phyloP scores from a whole-genome alignment of 495 filamentous ascomycete genomes.

The Chaetomium fimeti region DNA sequence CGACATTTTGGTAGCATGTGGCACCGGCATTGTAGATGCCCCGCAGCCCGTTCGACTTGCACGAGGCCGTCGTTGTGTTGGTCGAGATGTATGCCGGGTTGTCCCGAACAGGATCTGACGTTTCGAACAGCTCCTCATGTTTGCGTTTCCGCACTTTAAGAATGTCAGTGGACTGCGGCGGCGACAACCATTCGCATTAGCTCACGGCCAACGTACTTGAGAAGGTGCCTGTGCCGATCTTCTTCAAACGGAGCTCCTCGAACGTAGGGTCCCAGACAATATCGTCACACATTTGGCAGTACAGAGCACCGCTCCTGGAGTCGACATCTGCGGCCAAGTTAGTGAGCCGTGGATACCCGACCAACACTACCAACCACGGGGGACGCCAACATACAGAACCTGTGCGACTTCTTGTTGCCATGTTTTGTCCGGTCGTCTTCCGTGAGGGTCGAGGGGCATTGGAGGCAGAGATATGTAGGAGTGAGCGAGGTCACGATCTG shows the following conservation, averaged over 20 bases:
- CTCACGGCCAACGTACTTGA: slow-evolving; percentile 31
- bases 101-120: slow-evolving; percentile 52
- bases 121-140: slow-evolving; percentile 55
- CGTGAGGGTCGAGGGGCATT: slow-evolving; percentile 60
- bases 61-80: slow-evolving; percentile 62
- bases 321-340: slow-evolving; percentile 64
- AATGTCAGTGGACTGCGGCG: background rate
- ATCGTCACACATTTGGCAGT: slow-evolving; percentile 80
- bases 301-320: slow-evolving; percentile 70
- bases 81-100: slow-evolving; percentile 57
- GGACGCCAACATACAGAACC: slow-evolving; percentile 57
- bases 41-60: slow-evolving; percentile 69
- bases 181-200: background rate
- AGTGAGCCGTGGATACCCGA: slow-evolving; percentile 21
- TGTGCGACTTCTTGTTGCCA: slow-evolving; percentile 56
- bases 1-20: slow-evolving; percentile 91
- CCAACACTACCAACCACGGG: background rate
- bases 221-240: slow-evolving; percentile 55
- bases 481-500: slow-evolving; percentile 50
- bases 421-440: slow-evolving; percentile 58
- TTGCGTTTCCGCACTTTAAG: slow-evolving; percentile 55
- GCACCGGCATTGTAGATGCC: slow-evolving; percentile 94
- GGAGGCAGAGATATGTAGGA: slow-evolving; percentile 67
- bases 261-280: slow-evolving; percentile 84
- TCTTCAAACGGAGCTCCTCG: slow-evolving; percentile 65